Percentiles rank a stretch among this genome's conserved stretches.
phyloP scores from a whole-genome alignment of 768 basidiomycete genomes.

The Rhodocollybia butyracea region DNA sequence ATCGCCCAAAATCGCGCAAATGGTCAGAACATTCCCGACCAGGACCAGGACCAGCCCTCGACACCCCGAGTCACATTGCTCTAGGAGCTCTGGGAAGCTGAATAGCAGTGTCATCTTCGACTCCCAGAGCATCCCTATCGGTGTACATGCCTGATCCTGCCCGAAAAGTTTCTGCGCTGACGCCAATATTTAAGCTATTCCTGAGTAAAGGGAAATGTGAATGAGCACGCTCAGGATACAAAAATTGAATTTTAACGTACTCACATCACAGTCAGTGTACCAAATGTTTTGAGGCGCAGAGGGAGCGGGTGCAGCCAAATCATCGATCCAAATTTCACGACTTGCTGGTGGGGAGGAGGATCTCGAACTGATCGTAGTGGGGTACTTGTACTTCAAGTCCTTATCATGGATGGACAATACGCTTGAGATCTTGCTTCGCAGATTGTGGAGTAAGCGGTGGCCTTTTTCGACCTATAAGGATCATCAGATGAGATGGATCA shows the following conservation, averaged over 20 bases:
- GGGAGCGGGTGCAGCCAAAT: slow-evolving; percentile 15
- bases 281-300: slow-evolving; percentile 14
- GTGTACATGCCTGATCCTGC: slow-evolving; percentile 27
- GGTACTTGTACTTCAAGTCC: background rate
- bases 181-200: background rate
- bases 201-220: slow-evolving; percentile 8
- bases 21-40: too few relatives aligned
- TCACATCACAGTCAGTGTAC: slow-evolving; percentile 14
- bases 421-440: slow-evolving; percentile 17
- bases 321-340: background rate
- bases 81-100: background rate
- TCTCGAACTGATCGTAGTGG: background rate
- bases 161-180: slow-evolving; percentile 4
- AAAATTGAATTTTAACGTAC: background rate
- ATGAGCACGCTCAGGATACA: background rate
- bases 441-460: slow-evolving; percentile 43
- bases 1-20: background rate
- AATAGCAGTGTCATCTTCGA: background rate
- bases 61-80: background rate
- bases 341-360: slow-evolving; percentile 1
- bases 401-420: background rate
- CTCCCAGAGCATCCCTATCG: slow-evolving; percentile 13
- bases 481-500: slow-evolving; percentile 7
- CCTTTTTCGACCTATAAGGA: slow-evolving; percentile 33
- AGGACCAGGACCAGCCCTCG: background rate